phyloP scores from a whole-genome alignment of 345 rosid genomes.

The Acer yangbiense region DNA sequence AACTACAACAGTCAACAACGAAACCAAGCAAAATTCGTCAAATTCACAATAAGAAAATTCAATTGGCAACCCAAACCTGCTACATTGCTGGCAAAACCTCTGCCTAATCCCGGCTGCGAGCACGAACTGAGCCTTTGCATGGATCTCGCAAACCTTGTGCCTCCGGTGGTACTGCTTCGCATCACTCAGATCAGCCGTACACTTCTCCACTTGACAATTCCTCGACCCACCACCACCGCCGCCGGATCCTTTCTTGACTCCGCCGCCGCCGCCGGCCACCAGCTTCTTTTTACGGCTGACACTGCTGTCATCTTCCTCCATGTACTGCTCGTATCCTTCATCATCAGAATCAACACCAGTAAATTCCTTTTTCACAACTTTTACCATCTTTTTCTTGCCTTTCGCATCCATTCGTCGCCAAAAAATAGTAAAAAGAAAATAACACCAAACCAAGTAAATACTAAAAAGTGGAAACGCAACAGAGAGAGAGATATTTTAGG shows the following conservation, averaged over 20 bases:
- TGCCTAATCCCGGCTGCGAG: slow-evolving; percentile 57
- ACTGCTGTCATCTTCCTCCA: slow-evolving; percentile 22
- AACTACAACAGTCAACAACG: not conserved
- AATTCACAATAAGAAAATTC: not conserved
- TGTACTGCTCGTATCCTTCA: not conserved
- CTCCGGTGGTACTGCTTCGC: slow-evolving; percentile 64
- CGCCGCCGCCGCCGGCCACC: not conserved
- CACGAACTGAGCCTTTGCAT: slow-evolving; percentile 73
- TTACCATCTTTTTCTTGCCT: slow-evolving; percentile 31
- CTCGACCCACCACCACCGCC: slow-evolving; percentile 30
- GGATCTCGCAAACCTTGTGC: slow-evolving; percentile 78
- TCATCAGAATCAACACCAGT: slow-evolving; percentile 28
- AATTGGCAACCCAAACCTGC: slow-evolving; percentile 48
- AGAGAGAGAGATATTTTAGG: not conserved
- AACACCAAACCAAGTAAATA: not conserved
- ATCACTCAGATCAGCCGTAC: slow-evolving; percentile 55
- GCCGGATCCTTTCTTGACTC: slow-evolving; percentile 24
- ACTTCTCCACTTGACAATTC: slow-evolving; percentile 71
- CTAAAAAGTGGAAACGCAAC: not conserved
- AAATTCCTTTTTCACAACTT: slow-evolving; percentile 29
- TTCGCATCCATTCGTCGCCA: slow-evolving; percentile 24
- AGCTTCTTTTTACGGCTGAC: slow-evolving; percentile 40
- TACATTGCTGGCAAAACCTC: slow-evolving; percentile 87
- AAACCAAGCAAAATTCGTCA: slow-evolving; percentile 2
- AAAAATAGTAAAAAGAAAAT: not conserved